phyloP scores from a whole-genome alignment of 306 rosid species.

The Nissolia schottii region DNA sequence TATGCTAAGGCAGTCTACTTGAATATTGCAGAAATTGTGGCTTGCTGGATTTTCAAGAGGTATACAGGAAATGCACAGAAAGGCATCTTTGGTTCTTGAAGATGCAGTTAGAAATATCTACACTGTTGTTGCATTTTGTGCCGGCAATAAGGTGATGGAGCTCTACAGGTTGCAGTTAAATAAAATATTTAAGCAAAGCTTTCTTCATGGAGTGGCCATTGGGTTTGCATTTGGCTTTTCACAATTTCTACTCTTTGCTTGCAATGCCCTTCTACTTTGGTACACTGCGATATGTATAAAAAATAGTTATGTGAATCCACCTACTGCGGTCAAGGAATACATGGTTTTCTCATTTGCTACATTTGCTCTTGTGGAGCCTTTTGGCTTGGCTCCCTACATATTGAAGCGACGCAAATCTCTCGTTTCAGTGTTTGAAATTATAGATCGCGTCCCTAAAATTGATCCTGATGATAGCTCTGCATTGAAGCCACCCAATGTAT shows the following conservation, averaged over 20 bases:
- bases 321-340: constrained; percentile 87
- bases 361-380: constrained; percentile 98
- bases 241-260: constrained; percentile 95
- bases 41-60: constrained; percentile 99
- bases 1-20: constrained; percentile 19
- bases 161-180: constrained; percentile 88
- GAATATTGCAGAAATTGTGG: constrained; percentile 85
- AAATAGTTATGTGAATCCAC: constrained; percentile 28
- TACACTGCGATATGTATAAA: constrained; percentile 69
- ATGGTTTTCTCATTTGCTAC: constrained; percentile 99
- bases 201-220: constrained; percentile 94
- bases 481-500: constrained; percentile 89
- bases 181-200: constrained; percentile 87
- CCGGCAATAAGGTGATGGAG: constrained; percentile 99
- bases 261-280: constrained; percentile 99
- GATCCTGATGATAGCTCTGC: constrained; percentile 93
- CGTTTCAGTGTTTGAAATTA: constrained; percentile 93
- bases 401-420: constrained; percentile 99
- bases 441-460: constrained; percentile 90
- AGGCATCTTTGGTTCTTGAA: constrained; percentile 99
- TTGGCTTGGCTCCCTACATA: constrained; percentile 99
- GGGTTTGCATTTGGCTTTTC: constrained; percentile 97
- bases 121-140: constrained; percentile 99
- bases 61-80: constrained; percentile 99
- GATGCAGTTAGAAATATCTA: constrained; percentile 98